phyloP scores from a whole-genome alignment of 306 rosid genomes.

The Lupinus albus region DNA sequence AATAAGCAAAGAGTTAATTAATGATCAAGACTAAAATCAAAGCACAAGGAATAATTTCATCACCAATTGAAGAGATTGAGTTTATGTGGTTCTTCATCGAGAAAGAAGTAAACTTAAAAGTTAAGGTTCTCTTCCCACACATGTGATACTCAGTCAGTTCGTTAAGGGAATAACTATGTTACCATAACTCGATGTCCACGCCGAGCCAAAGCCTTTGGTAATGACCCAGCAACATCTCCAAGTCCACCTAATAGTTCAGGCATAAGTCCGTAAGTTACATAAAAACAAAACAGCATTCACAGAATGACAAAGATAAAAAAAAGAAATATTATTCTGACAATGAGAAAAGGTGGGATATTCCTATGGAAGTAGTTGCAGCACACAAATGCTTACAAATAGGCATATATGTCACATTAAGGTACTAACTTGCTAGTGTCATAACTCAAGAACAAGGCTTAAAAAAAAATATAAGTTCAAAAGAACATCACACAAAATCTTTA shows the following conservation, averaged over 20 bases:
- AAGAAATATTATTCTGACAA: neutral
- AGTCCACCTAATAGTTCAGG: slow-evolving; percentile 78
- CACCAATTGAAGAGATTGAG: slow-evolving; percentile 6
- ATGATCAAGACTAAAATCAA: slow-evolving; percentile 28
- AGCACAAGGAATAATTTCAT: neutral
- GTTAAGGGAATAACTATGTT: slow-evolving; percentile 37
- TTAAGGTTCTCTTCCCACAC: neutral
- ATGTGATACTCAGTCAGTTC: slow-evolving; percentile 17
- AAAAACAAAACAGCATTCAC: slow-evolving; percentile 22
- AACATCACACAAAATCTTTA: neutral
- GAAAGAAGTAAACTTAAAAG: slow-evolving; percentile 14
- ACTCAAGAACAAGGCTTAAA: slow-evolving; percentile 31
- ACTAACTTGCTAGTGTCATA: slow-evolving; percentile 2
- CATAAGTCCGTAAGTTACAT: slow-evolving; percentile 35
- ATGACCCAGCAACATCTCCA: slow-evolving; percentile 96
- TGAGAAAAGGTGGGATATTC: slow-evolving; percentile 1
- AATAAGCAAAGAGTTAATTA: slow-evolving; percentile 11
- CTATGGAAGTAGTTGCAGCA: slow-evolving; percentile 21
- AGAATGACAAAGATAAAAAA: slow-evolving; percentile 3
- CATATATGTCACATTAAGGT: slow-evolving; percentile 1
- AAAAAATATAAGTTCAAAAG: neutral
- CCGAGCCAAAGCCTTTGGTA: slow-evolving; percentile 98
- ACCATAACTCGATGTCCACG: slow-evolving; percentile 99
- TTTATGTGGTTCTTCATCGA: neutral
- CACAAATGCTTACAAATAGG: neutral